Percentiles rank a stretch among this genome's conserved stretches.
These are phyloP conservation scores for Pleurotus tuoliensis DNA, from an alignment of 768 basidiomycete genomes.

Conservation along the genomic window DNA sequence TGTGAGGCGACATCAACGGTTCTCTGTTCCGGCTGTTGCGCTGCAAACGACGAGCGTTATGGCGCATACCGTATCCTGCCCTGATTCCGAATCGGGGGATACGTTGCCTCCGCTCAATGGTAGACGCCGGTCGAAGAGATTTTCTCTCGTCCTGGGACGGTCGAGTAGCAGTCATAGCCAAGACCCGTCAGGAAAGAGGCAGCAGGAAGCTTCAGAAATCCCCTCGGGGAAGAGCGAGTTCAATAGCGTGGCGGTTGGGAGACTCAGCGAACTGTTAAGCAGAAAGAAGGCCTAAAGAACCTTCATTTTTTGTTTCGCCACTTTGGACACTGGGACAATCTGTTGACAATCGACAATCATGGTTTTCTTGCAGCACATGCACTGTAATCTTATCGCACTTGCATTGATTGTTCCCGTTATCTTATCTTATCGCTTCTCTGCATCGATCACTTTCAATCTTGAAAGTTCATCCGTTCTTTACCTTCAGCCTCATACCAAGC, in stretches of 20 bases:
- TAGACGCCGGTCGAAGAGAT: conserved; percentile 38
- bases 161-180: conserved; percentile 8
- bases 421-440: not conserved
- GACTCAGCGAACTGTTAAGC: conserved; percentile 51
- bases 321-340: too few relatives aligned
- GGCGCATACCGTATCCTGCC: conserved; percentile 41
- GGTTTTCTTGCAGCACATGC: too few relatives aligned
- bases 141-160: conserved; percentile 56
- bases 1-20: conserved; percentile 58
- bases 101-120: not conserved
- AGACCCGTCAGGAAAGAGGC: conserved; percentile 31
- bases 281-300: conserved; percentile 19
- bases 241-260: conserved; percentile 48
- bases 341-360: too few relatives aligned
- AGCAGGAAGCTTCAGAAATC: conserved; percentile 19
- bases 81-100: conserved; percentile 6
- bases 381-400: too few relatives aligned
- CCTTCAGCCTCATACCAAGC: not conserved
- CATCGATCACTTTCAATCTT: conserved; percentile 15
- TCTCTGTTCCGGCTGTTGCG: conserved; percentile 75
- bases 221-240: conserved; percentile 22
- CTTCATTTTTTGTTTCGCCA: too few relatives aligned
- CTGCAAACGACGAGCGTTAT: conserved; percentile 71
- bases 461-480: not conserved
- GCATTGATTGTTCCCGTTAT: too few relatives aligned